Conservation (phyloP, 805 yeast genomes). For the Yarrowia yakushimensis region DNA sequence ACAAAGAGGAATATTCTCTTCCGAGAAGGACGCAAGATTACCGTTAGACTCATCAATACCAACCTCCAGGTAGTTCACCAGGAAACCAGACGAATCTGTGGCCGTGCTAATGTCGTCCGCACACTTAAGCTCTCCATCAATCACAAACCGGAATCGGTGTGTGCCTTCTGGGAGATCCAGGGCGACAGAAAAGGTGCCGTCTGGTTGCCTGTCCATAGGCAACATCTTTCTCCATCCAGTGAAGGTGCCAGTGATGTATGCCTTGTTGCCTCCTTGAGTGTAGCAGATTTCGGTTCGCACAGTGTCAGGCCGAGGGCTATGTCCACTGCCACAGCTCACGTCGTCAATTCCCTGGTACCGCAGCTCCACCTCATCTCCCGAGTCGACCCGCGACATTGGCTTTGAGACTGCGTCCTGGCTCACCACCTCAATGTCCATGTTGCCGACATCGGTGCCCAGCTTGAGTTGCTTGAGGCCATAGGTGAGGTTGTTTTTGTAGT, state of each 20-base stretch:
- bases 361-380: conserved; percentile 36
- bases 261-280: conserved; percentile 90
- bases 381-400: conserved; percentile 31
- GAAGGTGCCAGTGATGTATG: conserved; percentile 91
- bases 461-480: conserved; percentile 18
- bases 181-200: conserved; percentile 31
- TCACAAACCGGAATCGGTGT: conserved; percentile 88
- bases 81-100: conserved; percentile 94
- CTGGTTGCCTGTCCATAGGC: conserved; percentile 53
- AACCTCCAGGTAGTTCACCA: conserved; percentile 69
- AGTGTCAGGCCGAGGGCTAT: neutral
- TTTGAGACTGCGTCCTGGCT: neutral
- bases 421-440: conserved; percentile 15
- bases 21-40: neutral
- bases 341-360: conserved; percentile 10
- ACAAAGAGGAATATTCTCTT: conserved; percentile 2
- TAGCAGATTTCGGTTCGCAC: conserved; percentile 44
- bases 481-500: conserved; percentile 22
- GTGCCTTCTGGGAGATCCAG: conserved; percentile 69
- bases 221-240: conserved; percentile 98
- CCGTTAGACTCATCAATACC: conserved; percentile 7
- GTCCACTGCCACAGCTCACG: neutral
- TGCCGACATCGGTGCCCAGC: conserved; percentile 18
- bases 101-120: conserved; percentile 92
- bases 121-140: conserved; percentile 86